Evolutionary conservation across 2,329 filamentous ascomycete genomes (phyloP).

Genomic region (Talaromyces sp.): DNA sequence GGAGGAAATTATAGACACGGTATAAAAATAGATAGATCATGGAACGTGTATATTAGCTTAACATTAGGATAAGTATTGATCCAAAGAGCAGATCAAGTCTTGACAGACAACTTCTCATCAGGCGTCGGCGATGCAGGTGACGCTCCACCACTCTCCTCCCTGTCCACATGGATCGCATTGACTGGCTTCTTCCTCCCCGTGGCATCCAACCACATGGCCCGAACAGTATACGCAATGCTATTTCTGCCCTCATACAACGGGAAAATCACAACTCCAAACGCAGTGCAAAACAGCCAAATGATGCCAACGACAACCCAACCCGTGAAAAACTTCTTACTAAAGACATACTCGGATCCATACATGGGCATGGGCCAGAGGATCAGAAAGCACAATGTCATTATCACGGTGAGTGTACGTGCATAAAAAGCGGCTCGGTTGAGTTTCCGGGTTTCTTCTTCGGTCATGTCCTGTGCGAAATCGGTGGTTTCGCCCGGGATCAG

Average conservation of each 20-base stretch:
- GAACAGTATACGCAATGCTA: slow-evolving; percentile 59
- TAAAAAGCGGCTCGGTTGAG: slow-evolving; percentile 52
- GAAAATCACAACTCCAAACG: slow-evolving; percentile 70
- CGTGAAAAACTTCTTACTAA: slow-evolving; percentile 75
- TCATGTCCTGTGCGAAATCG: slow-evolving; percentile 25
- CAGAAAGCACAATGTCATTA: slow-evolving; percentile 65
- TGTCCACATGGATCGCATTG: slow-evolving; percentile 17
- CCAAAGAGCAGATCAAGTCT: slow-evolving; percentile 16
- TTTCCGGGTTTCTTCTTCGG: slow-evolving; percentile 40
- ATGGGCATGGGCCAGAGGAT: slow-evolving; percentile 90
- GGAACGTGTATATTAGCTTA: background rate
- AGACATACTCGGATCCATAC: slow-evolving; percentile 78
- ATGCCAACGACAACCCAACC: slow-evolving; percentile 74
- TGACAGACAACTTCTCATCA: slow-evolving; percentile 39
- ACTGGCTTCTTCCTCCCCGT: slow-evolving; percentile 34
- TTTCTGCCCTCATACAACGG: slow-evolving; percentile 73
- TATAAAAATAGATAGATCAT: background rate
- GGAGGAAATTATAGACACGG: slow-evolving; percentile 11
- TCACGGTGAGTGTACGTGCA: slow-evolving; percentile 54
- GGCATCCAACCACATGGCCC: slow-evolving; percentile 58
- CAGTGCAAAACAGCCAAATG: slow-evolving; percentile 71
- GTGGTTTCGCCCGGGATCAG: slow-evolving; percentile 50
- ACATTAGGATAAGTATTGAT: background rate
- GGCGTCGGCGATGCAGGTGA: slow-evolving; percentile 45
- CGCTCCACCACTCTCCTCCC: slow-evolving; percentile 36